Evolutionary conservation across 2,329 filamentous ascomycete genomes (phyloP).

Genomic region (Fusarium secorum): DNA sequence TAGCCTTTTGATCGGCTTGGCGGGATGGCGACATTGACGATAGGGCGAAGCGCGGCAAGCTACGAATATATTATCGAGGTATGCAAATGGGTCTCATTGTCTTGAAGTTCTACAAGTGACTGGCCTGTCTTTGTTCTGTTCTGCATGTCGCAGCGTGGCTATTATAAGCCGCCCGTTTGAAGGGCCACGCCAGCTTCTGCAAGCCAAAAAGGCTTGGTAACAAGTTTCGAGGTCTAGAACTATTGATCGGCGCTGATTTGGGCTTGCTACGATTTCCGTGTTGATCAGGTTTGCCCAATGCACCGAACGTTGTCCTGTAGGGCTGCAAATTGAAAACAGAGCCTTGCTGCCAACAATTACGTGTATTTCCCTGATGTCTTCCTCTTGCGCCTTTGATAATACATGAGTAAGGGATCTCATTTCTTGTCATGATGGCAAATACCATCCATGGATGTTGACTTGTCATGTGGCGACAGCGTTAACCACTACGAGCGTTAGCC

Average conservation of each 20-base stretch:
- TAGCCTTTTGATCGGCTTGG: constrained; percentile 27
- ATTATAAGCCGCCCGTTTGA: not conserved
- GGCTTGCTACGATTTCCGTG: constrained; percentile 4
- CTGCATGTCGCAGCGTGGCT: not conserved
- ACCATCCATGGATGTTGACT: not conserved
- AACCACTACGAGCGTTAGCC: constrained; percentile 15
- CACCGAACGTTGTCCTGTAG: not conserved
- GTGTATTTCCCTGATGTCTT: not conserved
- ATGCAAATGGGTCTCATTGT: constrained; percentile 8
- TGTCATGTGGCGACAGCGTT: constrained; percentile 18
- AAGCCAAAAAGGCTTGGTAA: not conserved
- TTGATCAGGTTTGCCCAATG: constrained; percentile 2
- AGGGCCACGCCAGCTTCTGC: constrained; percentile 12
- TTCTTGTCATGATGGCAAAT: not conserved
- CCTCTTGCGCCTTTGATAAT: not conserved
- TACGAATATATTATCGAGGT: constrained; percentile 4
- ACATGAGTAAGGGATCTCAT: not conserved
- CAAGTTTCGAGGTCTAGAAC: constrained; percentile 28
- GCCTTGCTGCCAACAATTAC: not conserved
- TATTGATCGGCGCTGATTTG: constrained; percentile 27
- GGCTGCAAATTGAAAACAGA: not conserved
- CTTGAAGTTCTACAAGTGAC: not conserved
- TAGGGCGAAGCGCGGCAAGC: constrained; percentile 33
- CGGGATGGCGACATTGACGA: constrained; percentile 34
- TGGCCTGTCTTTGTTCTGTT: constrained; percentile 6